These are phyloP conservation scores for Luzula sylvatica DNA, from an alignment of 176 grass and related monocot species.

Conservation along the genomic window DNA sequence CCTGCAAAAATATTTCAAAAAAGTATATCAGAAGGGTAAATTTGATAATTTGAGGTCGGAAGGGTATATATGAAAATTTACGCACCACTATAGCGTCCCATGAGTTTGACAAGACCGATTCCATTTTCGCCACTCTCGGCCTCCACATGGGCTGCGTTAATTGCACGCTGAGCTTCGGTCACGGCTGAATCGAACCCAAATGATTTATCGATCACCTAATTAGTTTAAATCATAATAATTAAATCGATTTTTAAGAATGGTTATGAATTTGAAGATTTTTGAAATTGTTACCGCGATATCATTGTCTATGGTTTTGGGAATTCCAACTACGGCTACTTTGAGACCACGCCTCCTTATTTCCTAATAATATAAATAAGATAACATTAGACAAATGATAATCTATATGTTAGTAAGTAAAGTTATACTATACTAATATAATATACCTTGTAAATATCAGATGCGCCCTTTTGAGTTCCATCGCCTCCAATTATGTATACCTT, in stretches of 20 bases:
- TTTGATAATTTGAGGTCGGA: too few species aligned
- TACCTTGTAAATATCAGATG: slow-evolving; percentile 84
- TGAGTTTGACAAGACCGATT: slow-evolving; percentile 94
- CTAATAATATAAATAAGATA: slow-evolving; percentile 26
- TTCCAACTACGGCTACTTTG: slow-evolving; percentile 53
- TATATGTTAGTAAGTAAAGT: background rate
- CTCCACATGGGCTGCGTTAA: slow-evolving; percentile 97
- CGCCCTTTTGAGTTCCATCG: slow-evolving; percentile 85
- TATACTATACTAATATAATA: background rate
- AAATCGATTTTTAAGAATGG: background rate
- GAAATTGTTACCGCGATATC: slow-evolving; percentile 65
- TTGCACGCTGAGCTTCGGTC: slow-evolving; percentile 96
- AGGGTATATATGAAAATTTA: slow-evolving; percentile 33
- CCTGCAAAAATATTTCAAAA: slow-evolving; percentile 30
- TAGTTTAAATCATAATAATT: slow-evolving; percentile 19
- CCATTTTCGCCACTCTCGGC: slow-evolving; percentile 87
- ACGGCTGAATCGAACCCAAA: slow-evolving; percentile 98
- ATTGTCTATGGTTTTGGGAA: slow-evolving; percentile 92
- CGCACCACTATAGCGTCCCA: slow-evolving; percentile 99
- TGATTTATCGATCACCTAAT: slow-evolving; percentile 93
- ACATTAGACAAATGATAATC: background rate
- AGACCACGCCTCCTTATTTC: slow-evolving; percentile 75
- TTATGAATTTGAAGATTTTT: background rate
- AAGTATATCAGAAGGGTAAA: slow-evolving; percentile 3
- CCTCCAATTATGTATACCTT: slow-evolving; percentile 83